Conservation (phyloP, 2,329 filamentous ascomycete genomes). For the Aureobasidium namibiae region DNA sequence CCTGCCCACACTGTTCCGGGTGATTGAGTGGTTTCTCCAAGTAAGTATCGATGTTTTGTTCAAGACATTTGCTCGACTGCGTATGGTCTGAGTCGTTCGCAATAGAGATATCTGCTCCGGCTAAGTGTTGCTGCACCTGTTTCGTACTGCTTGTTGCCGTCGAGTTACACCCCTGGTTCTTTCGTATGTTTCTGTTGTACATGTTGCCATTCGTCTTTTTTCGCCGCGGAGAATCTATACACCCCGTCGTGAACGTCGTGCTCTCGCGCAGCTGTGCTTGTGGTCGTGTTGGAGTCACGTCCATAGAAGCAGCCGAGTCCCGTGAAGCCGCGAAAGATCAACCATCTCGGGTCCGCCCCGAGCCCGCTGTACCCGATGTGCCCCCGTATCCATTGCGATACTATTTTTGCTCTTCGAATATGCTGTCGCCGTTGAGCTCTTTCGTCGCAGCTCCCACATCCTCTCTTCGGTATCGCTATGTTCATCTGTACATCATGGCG, state of each 20-base stretch:
- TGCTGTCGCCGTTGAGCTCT: background rate
- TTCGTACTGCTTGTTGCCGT: background rate
- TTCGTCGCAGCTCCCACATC: background rate
- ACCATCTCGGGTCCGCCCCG: too few species aligned
- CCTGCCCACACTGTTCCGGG: background rate
- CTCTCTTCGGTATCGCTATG: background rate
- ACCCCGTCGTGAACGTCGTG: background rate
- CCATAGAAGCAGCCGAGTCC: background rate
- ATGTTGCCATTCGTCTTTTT: background rate
- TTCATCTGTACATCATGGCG: background rate
- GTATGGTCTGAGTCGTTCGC: too few species aligned
- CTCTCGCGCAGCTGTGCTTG: background rate
- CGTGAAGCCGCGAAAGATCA: background rate
- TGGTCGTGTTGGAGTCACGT: background rate
- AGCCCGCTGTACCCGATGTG: too few species aligned
- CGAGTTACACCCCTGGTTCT: background rate
- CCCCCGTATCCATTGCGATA: too few species aligned
- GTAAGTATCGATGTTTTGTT: background rate
- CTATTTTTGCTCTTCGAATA: background rate
- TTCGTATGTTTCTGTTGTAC: background rate
- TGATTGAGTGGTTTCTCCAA: too few species aligned
- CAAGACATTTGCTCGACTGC: background rate
- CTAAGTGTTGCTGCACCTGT: background rate
- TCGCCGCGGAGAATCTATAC: background rate
- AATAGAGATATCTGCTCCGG: background rate